A percentile compares a stretch with the other conserved stretches of the same genome.
These are phyloP conservation scores for Malus sylvestris DNA, from an alignment of 306 rosid species.

Conservation along the genomic window DNA sequence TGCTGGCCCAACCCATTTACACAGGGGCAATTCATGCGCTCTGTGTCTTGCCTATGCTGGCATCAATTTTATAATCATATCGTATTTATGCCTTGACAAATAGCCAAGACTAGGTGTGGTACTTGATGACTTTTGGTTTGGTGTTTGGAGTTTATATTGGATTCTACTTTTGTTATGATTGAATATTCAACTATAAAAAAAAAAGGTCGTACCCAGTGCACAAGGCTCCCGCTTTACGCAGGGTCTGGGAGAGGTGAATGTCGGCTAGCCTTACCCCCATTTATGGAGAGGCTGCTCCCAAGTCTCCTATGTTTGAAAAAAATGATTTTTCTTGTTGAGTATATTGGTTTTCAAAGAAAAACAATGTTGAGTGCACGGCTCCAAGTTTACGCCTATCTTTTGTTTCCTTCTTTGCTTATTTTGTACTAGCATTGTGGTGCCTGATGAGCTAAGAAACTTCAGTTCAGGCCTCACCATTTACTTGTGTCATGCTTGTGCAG, in stretches of 20 bases:
- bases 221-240: no score
- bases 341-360: neutral
- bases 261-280: no score
- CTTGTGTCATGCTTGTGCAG: neutral
- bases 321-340: neutral
- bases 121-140: neutral
- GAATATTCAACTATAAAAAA: neutral
- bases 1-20: neutral
- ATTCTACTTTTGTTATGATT: neutral
- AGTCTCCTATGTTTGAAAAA: neutral
- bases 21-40: neutral
- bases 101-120: neutral
- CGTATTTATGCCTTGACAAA: neutral
- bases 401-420: neutral
- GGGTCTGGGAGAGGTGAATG: no score
- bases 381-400: neutral
- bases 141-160: neutral
- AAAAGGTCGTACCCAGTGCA: no score
- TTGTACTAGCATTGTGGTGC: neutral
- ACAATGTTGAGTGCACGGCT: neutral
- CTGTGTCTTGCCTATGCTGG: neutral
- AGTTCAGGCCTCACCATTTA: neutral
- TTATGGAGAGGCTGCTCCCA: no score
- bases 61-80: neutral
- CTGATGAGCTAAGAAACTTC: neutral